Evolutionary conservation across 202 grass and related monocot genomes (phyloP).

Genomic region (Schoenoplectus tabernaemontani): DNA sequence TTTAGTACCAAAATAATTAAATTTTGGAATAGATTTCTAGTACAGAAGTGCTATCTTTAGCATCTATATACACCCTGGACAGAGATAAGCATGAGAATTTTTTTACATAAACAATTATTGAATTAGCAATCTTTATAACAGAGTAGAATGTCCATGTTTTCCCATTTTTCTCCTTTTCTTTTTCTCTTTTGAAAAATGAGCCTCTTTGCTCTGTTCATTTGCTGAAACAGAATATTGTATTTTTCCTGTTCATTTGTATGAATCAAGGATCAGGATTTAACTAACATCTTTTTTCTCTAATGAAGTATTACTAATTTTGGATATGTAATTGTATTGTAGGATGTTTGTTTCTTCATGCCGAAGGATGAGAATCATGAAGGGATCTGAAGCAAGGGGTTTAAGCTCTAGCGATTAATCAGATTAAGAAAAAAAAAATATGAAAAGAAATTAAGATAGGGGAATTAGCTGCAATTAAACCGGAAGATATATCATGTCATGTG

Average conservation of each 20-base stretch:
- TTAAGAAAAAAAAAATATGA: no score
- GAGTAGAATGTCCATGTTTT: slow-evolving; percentile 3
- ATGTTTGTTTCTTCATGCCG: slow-evolving; percentile 74
- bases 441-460: not conserved
- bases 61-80: not conserved
- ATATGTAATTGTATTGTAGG: slow-evolving; percentile 19
- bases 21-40: not conserved
- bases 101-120: not conserved
- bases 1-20: not conserved
- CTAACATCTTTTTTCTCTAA: no score
- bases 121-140: not conserved
- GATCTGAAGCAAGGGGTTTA: slow-evolving; percentile 64
- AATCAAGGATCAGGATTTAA: not conserved
- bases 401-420: slow-evolving; percentile 47
- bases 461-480: not conserved
- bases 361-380: slow-evolving; percentile 81
- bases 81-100: not conserved
- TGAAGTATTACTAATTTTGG: not conserved
- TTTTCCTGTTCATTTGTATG: not conserved
- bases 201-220: no score
- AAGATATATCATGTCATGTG: not conserved
- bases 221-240: not conserved
- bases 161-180: no score
- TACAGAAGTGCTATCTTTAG: not conserved
- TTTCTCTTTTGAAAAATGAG: not conserved